A percentile compares a stretch with the other conserved stretches of the same genome.
Evolutionary conservation across 352 stramenopile genomes (phyloP).

Genomic region (Thalassiosira hispida): DNA sequence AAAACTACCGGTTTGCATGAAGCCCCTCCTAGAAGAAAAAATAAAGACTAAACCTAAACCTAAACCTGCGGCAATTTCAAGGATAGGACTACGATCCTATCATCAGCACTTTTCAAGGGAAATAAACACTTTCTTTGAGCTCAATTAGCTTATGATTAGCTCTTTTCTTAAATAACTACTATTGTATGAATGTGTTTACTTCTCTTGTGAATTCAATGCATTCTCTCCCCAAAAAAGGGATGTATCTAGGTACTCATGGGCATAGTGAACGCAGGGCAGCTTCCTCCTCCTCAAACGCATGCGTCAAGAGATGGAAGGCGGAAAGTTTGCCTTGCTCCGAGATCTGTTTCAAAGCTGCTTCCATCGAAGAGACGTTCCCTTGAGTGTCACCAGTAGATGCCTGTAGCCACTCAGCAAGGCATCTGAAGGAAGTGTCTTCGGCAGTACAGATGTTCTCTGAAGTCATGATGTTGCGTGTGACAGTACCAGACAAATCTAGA

Average conservation of each 20-base stretch:
- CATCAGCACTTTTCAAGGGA: no score
- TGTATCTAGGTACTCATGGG: not conserved
- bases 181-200: no score
- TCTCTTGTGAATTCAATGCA: conserved; percentile 9
- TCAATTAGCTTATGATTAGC: no score
- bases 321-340: conserved; percentile 3
- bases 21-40: no score
- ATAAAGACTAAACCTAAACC: no score
- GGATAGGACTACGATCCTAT: no score
- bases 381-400: not conserved
- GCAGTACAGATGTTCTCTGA: not conserved
- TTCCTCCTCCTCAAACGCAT: conserved; percentile 12
- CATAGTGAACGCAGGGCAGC: not conserved
- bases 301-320: not conserved
- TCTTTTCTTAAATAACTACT: no score
- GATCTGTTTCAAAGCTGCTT: conserved; percentile 1
- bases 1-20: no score
- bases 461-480: not conserved
- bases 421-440: conserved; percentile 1
- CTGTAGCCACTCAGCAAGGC: conserved; percentile 12
- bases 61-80: no score
- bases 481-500: not conserved
- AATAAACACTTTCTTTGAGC: no score
- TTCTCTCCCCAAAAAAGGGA: conserved; percentile 2
- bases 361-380: not conserved